Percentiles rank a stretch among this genome's conserved stretches.
Evolutionary conservation across 73 alveolate species (phyloP).

Genomic region (Effrenium voratum): DNA sequence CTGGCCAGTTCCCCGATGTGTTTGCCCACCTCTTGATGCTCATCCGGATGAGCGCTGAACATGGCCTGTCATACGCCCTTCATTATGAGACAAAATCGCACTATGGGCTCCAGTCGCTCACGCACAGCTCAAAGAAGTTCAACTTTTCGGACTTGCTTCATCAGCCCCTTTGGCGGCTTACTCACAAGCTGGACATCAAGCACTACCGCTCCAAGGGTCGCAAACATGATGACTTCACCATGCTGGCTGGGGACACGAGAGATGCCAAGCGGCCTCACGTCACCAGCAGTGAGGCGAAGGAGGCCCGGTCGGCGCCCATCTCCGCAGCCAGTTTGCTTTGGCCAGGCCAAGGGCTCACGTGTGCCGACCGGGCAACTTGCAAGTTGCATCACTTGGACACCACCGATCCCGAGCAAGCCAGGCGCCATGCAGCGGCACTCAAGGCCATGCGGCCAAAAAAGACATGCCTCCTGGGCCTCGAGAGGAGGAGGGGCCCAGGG

Average conservation of each 20-base stretch:
- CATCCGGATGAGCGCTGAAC: neutral
- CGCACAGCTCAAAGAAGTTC: neutral
- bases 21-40: neutral
- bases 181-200: conserved; percentile 11
- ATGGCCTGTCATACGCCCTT: neutral
- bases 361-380: conserved; percentile 3
- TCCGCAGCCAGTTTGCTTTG: neutral
- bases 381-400: neutral
- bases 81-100: neutral
- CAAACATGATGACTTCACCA: neutral
- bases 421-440: conserved; percentile 6
- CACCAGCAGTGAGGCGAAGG: neutral
- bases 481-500: conserved; percentile 17
- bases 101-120: neutral
- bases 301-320: neutral
- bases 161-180: neutral
- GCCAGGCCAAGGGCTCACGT: neutral
- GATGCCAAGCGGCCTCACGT: neutral
- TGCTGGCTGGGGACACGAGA: neutral
- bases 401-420: conserved; percentile 6
- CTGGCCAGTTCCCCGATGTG: neutral
- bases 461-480: neutral
- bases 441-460: neutral
- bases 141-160: neutral
- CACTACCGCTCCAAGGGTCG: neutral